Evolutionary conservation across 352 stramenopile genomes (phyloP), one percentile per base, ranked within the genome.

Genomic region (Peronospora destructor): DNA sequence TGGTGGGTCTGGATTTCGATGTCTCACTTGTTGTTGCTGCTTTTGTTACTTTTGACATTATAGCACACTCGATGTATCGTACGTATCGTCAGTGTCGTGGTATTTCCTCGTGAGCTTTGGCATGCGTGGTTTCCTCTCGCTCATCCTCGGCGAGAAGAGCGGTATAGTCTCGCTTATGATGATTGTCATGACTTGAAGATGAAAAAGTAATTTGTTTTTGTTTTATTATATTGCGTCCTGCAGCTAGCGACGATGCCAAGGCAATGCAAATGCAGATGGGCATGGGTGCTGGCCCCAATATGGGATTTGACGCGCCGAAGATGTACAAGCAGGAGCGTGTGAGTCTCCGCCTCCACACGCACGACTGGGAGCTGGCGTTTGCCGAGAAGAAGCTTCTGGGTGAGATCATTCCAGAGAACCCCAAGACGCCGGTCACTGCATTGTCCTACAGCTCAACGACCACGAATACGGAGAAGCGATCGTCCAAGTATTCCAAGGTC

Each of bases 71-170:
- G 96, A 99, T 59, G 95, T 97, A 40, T 97, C 85, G 48, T 99
- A 99, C 69, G 96, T 99, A 19, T 97, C 82, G 21, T 97, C 83
- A 44, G 81, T 98, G 14, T 97, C 85, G 53, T 98, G 95, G 95
- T 99, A 99, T 69, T 98, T 99, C 73, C 82, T 99, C 53, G 92
- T 98, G 42, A 98, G 98, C 87, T 99, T 98, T 63, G 96, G 96
- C 59, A 87, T 99, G 56, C 87, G 94, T 54, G 92, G 87, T 34
- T 98, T 99, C 57, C 94, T 98, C 45, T 87, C 82, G 60, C 79
- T 99, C 33, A 94, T 98, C 46, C 87, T 98, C 44, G 95, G 96
- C 37, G 92, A 97, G 45, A 70, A 95, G 56, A 83, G 64, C 37
- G 78, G 83, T 87, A 71, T 35, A 66, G 23, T 26, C 23, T 26